Evolutionary conservation across 1,284 basidiomycete species (phyloP), one percentile per base, ranked within the genome.

Genomic region (Ceratobasidium papillatum): DNA sequence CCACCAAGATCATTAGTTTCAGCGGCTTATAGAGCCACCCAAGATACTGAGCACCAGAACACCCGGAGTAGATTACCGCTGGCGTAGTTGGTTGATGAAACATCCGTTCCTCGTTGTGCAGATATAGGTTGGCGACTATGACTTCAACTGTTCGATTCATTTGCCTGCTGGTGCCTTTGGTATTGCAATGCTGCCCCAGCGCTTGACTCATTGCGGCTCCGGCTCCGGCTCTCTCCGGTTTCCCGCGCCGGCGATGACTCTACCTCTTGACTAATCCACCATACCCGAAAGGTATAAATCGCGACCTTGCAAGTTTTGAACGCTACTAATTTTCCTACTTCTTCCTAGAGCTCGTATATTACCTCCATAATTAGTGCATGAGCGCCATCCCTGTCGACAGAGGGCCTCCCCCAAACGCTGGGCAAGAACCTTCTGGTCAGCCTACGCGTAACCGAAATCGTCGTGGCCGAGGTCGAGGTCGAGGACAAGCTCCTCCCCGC

Each of bases 401-500:
- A 45, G 68, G 68, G 22, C 68, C 68, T 17, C 61, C 61, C 41
- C 68, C 68, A 8, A 71, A 71, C 43, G 38, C 68, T 41, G 68
- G 52, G 32, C 52, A 43, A 58, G 68, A 49, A n/a, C 52, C 65
- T 45, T 7, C 65, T 43, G 52, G 45, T 25, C 52, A 36, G 19
- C 52, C 54, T 19, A n/a, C 68, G 43, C 52, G 54, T 32, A 32
- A 34, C 17, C 52, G 54, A 36, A 59, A 59, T 49, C 68, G 68
- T 59, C 68, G 68, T n/a, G 68, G 68, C 3, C 17, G 68, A 71
- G 68, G 68, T 71, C 68, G 68, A 59, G 54, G 68, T 71, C 68
- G 68, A 59, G 54, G 68, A 71, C 52, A 36, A 41, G 54, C 52
- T 59, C 54, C 68, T 71, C 68, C 68, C 68, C 68, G 54, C 56